Evolutionary conservation across 202 grass and related monocot genomes (phyloP), one percentile per base, ranked within the genome.

Genomic region (Panicum hallii): DNA sequence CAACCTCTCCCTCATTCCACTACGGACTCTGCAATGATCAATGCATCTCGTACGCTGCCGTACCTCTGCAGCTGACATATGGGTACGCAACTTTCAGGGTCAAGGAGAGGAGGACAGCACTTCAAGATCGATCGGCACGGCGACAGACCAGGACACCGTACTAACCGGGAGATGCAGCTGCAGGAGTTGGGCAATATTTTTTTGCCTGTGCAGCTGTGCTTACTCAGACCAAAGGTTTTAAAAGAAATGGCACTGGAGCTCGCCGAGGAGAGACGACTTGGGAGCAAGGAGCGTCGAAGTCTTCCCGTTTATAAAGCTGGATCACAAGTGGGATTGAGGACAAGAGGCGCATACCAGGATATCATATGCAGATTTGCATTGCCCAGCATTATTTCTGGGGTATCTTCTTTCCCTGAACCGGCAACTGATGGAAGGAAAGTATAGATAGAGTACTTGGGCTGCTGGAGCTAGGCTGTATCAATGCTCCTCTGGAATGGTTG

Each of bases 291-390:
- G 45, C 7, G 19, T 7, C 48, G n/a, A 86, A 86, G 73, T 74
- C 58, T 82, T 53, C 67, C 22, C 4, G 23, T 48, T 49, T 82
- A 50, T 50, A 82, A 13, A 41, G 56, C 20, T 65, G 56, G 17
- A 82, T 49, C 38, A 77, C 72, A 85, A 89, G 46, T 78, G 54
- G 83, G 55, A 57, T 77, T 77, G 46, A 81, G 56, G 30, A 64
- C 41, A 81, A 38, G 4, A 64, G 9, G 10, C 16, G 13, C 44
- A 70, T 55, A 40, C n/a, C 34, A 52, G 38, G 46, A 74, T 75
- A 41, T 41, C 41, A 26, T 55, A 1, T 38, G 43, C 34, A 36
- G 5, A 60, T 63, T 5, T 63, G 61, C 61, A 43, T 58, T 79
- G 7, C 7, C 9, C 7, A 63, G 6, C 17, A 60, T 60, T 69